phyloP scores from a whole-genome alignment of 2,329 filamentous ascomycete species.

The Pseudocercospora musae region DNA sequence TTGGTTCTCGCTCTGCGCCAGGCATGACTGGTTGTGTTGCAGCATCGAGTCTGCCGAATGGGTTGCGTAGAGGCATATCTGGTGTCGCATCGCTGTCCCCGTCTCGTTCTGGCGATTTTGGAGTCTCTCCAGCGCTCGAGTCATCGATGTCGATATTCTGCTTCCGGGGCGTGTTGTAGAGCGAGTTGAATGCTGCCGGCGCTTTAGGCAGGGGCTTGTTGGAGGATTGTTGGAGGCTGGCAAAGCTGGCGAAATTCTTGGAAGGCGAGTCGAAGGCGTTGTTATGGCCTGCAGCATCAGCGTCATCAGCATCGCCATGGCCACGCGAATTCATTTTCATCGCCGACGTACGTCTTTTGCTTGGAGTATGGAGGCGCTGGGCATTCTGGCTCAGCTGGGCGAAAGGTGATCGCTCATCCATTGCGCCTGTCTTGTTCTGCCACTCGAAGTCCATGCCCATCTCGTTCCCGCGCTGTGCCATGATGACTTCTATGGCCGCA shows the following conservation, averaged over 20 bases:
- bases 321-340: background rate
- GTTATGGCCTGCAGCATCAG: slow-evolving; percentile 21
- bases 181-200: slow-evolving; percentile 35
- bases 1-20: slow-evolving; percentile 23
- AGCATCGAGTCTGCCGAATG: slow-evolving; percentile 23
- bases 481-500: slow-evolving; percentile 12
- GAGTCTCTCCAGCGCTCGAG: slow-evolving; percentile 50
- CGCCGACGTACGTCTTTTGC: slow-evolving; percentile 21
- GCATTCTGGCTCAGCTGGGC: slow-evolving; percentile 37
- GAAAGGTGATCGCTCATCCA: slow-evolving; percentile 50
- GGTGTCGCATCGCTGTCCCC: slow-evolving; percentile 33
- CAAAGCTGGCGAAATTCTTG: slow-evolving; percentile 52
- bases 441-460: slow-evolving; percentile 56
- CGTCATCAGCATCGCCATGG: background rate
- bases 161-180: slow-evolving; percentile 40
- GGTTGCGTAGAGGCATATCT: slow-evolving; percentile 24
- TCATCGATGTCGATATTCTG: slow-evolving; percentile 38
- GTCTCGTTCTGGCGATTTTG: slow-evolving; percentile 41
- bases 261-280: slow-evolving; percentile 45
- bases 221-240: slow-evolving; percentile 40
- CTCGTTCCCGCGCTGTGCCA: slow-evolving; percentile 40
- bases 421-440: slow-evolving; percentile 45
- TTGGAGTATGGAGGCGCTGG: slow-evolving; percentile 25
- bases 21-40: slow-evolving; percentile 14
- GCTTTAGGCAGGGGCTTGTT: slow-evolving; percentile 41